phyloP scores from a whole-genome alignment of 2,329 filamentous ascomycete species.

The Pyrenochaeta sp. region DNA sequence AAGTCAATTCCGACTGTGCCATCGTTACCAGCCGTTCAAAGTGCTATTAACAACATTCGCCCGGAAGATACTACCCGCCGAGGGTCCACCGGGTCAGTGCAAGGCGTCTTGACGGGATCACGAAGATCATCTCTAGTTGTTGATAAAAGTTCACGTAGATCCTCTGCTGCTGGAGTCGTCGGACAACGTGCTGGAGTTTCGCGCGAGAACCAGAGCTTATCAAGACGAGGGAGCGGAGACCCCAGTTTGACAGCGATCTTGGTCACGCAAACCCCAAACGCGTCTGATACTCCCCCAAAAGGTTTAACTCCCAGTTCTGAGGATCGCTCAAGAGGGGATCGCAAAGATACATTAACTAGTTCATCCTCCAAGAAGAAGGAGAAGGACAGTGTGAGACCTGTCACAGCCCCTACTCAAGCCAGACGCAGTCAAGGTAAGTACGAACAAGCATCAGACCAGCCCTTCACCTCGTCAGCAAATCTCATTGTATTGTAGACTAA shows the following conservation, averaged over 20 bases:
- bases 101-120: conserved; percentile 29
- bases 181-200: conserved; percentile 27
- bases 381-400: conserved; percentile 35
- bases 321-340: conserved; percentile 29
- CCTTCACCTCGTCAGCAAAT: conserved; percentile 2
- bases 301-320: conserved; percentile 20
- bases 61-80: conserved; percentile 33
- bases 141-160: conserved; percentile 41
- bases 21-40: conserved; percentile 9
- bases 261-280: conserved; percentile 48
- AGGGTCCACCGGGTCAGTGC: conserved; percentile 39
- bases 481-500: conserved; percentile 2
- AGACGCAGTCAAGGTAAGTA: conserved; percentile 47
- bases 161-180: conserved; percentile 36
- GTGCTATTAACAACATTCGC: conserved; percentile 12
- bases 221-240: conserved; percentile 49
- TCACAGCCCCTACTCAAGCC: conserved; percentile 47
- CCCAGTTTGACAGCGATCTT: conserved; percentile 51
- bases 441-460: conserved; percentile 18
- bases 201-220: conserved; percentile 45
- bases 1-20: conserved; percentile 17
- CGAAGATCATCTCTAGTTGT: conserved; percentile 40
- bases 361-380: conserved; percentile 39
- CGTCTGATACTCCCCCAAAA: conserved; percentile 32
- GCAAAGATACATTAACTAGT: conserved; percentile 42